Base-by-base conservation (phyloP, 176 grass and related monocot genomes). In the Bolboschoenus planiculmis region DNA sequence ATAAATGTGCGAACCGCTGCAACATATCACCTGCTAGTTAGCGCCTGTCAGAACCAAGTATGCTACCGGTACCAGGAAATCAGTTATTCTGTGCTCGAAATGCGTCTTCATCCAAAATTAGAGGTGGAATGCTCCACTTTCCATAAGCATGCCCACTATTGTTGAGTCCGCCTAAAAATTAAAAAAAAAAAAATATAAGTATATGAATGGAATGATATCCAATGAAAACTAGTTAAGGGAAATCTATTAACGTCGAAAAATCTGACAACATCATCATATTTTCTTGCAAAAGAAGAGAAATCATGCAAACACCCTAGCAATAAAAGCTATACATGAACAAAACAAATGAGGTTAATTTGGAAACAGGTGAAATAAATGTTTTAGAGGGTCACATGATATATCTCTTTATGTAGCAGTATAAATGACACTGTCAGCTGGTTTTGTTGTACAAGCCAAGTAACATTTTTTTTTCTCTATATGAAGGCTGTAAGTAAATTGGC, bases 81-180 rank as follows among this genome's bases (percentile, higher is more conserved):
- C 27, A 78, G 8, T 4, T 18, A 40, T 80, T 80, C 10, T 90
- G 84, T 54, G 61, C 53, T 34, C 87, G 84, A 77, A 93, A 95
- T 55, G 80, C 79, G 56, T 90, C 79, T 91, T 98, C 92, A 15
- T 93, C 87, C 40, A 79, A 84, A 90, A 98, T 93, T 66, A 95
- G 62, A 85, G 84, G 65, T 71, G 95, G 92, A 56, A 98, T 93
- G 83, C 75, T 98, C 95, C 95, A 98, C 44, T 89, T 93, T 54
- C 92, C 95, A 75, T 84, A 90, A 20, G 85, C 75, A 95, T 98
- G 77, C 10, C 84, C 87, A 44, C 83, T 90, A 71, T 85, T 80
- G 5, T 26, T 84, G 82, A 72, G 63, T 44, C 92, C 95, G 18
- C 92, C 95, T 98, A 64, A 27, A 47, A 35, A 83, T 29, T 85